Evolutionary conservation across 768 basidiomycete genomes (phyloP).

Genomic region (Hericium rajendrae): DNA sequence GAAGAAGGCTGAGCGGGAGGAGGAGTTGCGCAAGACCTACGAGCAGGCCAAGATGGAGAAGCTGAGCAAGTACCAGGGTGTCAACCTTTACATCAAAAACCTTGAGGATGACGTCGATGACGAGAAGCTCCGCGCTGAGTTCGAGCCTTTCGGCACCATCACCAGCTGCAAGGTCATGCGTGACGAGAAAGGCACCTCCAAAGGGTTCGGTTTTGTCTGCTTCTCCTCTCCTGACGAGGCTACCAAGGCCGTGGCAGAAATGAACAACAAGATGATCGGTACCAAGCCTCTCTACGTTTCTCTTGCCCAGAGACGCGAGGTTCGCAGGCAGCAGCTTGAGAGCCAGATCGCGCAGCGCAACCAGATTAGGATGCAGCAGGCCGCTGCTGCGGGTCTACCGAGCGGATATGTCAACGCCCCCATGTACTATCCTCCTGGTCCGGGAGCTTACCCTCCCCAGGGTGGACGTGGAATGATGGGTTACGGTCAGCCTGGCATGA

Average conservation of each 20-base stretch:
- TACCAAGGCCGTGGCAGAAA: slow-evolving; percentile 97
- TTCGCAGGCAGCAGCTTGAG: slow-evolving; percentile 96
- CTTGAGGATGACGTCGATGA: slow-evolving; percentile 97
- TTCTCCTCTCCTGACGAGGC: slow-evolving; percentile 98
- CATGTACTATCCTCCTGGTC: slow-evolving; percentile 77
- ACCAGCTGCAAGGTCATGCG: slow-evolving; percentile 99
- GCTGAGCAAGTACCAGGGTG: slow-evolving; percentile 95
- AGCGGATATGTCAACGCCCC: slow-evolving; percentile 77
- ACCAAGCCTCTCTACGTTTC: slow-evolving; percentile 98
- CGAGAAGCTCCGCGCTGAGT: slow-evolving; percentile 92
- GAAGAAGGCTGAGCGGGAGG: slow-evolving; percentile 97
- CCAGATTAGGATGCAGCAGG: slow-evolving; percentile 95
- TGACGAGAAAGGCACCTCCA: slow-evolving; percentile 87
- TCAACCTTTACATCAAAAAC: slow-evolving; percentile 99
- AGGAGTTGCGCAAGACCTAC: slow-evolving; percentile 87
- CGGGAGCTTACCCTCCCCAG: slow-evolving; percentile 76
- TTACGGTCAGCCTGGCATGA: slow-evolving; percentile 77
- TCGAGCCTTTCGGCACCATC: slow-evolving; percentile 93
- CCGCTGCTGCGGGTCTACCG: slow-evolving; percentile 78
- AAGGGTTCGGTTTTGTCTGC: slow-evolving; percentile 98
- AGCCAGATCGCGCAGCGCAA: slow-evolving; percentile 98
- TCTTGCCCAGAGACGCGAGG: slow-evolving; percentile 95
- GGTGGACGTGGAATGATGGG: slow-evolving; percentile 65
- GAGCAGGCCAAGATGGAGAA: slow-evolving; percentile 97
- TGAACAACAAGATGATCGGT: slow-evolving; percentile 99